These are phyloP conservation scores for Ganoderma lucidum DNA, from an alignment of 1,284 basidiomycete species.

Conservation along the genomic window DNA sequence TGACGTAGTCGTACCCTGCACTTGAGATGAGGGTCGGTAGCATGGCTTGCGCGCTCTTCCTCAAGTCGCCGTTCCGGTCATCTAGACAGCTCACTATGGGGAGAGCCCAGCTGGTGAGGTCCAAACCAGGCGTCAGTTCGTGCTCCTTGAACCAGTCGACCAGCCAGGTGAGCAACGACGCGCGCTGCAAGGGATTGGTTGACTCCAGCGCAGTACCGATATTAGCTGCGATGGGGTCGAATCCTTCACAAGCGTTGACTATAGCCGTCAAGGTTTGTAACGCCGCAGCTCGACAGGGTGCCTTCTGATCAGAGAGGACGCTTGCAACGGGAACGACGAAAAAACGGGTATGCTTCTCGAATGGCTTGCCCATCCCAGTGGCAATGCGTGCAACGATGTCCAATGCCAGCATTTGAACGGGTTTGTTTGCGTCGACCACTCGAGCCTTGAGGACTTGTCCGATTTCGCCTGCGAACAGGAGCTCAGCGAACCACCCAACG, in stretches of 20 bases:
- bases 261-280: slow-evolving; percentile 85
- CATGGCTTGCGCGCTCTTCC: slow-evolving; percentile 88
- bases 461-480: slow-evolving; percentile 77
- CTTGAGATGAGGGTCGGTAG: slow-evolving; percentile 82
- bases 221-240: slow-evolving; percentile 85
- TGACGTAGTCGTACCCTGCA: slow-evolving; percentile 86
- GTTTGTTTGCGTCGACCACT: slow-evolving; percentile 93
- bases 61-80: slow-evolving; percentile 91
- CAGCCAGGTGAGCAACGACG: slow-evolving; percentile 88
- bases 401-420: slow-evolving; percentile 90
- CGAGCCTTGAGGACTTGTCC: slow-evolving; percentile 89
- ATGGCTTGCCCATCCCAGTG: slow-evolving; percentile 93
- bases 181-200: slow-evolving; percentile 89
- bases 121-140: slow-evolving; percentile 63
- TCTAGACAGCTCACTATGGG: slow-evolving; percentile 88
- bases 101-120: slow-evolving; percentile 77
- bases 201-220: slow-evolving; percentile 86
- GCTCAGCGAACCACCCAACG: not conserved
- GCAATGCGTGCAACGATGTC: slow-evolving; percentile 93
- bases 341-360: slow-evolving; percentile 88
- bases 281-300: slow-evolving; percentile 83
- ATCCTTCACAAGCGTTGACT: slow-evolving; percentile 82
- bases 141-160: slow-evolving; percentile 81
- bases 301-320: slow-evolving; percentile 94
- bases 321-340: slow-evolving; percentile 84